Evolutionary conservation across 192 early-diverging fungal species (phyloP).

Genomic region (Linnemannia hyalina): DNA sequence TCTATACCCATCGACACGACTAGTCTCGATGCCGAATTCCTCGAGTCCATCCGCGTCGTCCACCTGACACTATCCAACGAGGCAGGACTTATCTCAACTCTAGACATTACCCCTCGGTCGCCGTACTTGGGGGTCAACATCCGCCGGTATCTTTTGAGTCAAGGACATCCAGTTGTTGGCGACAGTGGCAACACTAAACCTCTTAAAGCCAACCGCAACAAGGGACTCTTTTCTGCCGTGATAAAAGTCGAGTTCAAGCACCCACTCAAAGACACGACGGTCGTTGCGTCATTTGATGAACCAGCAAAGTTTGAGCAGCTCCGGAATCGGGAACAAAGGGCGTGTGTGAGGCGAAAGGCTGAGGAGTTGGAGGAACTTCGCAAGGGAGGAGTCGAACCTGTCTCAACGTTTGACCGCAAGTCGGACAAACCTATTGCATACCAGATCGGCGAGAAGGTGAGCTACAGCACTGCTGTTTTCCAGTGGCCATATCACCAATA

Average conservation of each 20-base stretch:
- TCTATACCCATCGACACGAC: not conserved
- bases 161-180: slow-evolving; percentile 68
- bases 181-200: slow-evolving; percentile 65
- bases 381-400: slow-evolving; percentile 37
- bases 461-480: not conserved
- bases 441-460: slow-evolving; percentile 65
- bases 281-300: slow-evolving; percentile 50
- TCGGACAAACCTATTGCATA: slow-evolving; percentile 60
- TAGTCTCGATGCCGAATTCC: slow-evolving; percentile 19
- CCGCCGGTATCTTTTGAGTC: slow-evolving; percentile 62
- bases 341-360: slow-evolving; percentile 57
- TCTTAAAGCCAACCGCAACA: slow-evolving; percentile 68
- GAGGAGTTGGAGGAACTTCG: slow-evolving; percentile 60
- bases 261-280: not conserved
- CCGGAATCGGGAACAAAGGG: slow-evolving; percentile 68
- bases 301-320: slow-evolving; percentile 71
- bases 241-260: slow-evolving; percentile 61
- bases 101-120: slow-evolving; percentile 41
- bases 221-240: slow-evolving; percentile 68
- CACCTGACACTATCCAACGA: slow-evolving; percentile 55
- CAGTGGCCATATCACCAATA: not conserved
- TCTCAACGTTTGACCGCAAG: slow-evolving; percentile 36
- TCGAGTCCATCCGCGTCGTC: slow-evolving; percentile 30
- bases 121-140: slow-evolving; percentile 59
- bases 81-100: slow-evolving; percentile 44